Conservation (phyloP, 331 rosid genomes). For the Saraca asoca region DNA sequence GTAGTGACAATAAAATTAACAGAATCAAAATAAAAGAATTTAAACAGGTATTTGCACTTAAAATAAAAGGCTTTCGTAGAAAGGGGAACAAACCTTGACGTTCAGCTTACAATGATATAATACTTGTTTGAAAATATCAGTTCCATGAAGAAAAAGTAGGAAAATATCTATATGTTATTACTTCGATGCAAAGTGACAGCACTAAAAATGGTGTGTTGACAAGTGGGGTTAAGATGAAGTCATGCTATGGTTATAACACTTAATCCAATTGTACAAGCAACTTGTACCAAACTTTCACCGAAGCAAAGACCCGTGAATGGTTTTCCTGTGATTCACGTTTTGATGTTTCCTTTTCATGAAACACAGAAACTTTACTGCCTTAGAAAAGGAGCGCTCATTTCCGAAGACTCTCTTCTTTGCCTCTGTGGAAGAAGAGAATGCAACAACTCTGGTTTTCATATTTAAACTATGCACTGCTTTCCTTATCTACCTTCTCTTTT, state of each 20-base stretch:
- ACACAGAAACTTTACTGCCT: not conserved
- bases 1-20: too few species aligned
- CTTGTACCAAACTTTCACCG: not conserved
- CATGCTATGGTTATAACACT: too few species aligned
- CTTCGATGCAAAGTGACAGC: too few species aligned
- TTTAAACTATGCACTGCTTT: too few species aligned
- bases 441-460: not conserved
- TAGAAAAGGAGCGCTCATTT: conserved; percentile 2
- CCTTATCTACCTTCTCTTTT: conserved; percentile 2
- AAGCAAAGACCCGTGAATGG: not conserved
- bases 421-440: not conserved
- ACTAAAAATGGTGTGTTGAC: too few species aligned
- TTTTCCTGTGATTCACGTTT: not conserved
- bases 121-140: conserved; percentile 1
- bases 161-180: too few species aligned
- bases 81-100: not conserved
- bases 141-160: not conserved
- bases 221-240: too few species aligned
- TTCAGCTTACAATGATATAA: not conserved
- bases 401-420: conserved; percentile 2
- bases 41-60: too few species aligned
- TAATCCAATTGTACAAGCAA: not conserved
- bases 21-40: too few species aligned
- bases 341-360: conserved; percentile 2
- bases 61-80: too few species aligned